Conservation (phyloP, 352 stramenopile genomes). For the Phytophthora hybrid region DNA sequence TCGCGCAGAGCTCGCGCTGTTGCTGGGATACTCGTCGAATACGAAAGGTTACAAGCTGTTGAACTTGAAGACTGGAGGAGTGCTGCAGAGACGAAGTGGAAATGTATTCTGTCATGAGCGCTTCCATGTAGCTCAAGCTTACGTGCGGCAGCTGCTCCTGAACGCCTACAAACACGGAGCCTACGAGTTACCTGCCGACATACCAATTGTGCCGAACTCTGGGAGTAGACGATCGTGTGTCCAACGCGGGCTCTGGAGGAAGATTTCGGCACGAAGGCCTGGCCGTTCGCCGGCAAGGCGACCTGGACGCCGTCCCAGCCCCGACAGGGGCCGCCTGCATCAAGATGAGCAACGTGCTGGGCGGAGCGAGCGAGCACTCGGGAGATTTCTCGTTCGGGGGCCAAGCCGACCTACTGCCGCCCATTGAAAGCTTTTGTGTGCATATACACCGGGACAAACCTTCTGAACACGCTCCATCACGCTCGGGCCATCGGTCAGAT, state of each 20-base stretch:
- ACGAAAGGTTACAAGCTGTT: too few relatives aligned
- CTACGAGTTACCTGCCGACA: slow-evolving; percentile 1
- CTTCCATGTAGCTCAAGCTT: too few relatives aligned
- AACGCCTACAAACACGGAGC: slow-evolving; percentile 8
- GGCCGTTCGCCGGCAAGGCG: slow-evolving; percentile 5
- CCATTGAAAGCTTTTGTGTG: too few relatives aligned
- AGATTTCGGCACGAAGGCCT: background rate
- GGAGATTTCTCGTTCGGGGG: slow-evolving; percentile 25
- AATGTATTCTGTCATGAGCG: too few relatives aligned
- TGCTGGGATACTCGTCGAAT: too few relatives aligned
- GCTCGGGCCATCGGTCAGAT: slow-evolving; percentile 1
- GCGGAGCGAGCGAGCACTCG: background rate
- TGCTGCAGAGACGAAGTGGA: too few relatives aligned
- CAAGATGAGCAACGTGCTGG: slow-evolving; percentile 27
- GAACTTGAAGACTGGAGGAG: too few relatives aligned
- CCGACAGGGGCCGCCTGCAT: background rate
- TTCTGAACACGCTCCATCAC: too few relatives aligned
- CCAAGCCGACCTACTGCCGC: slow-evolving; percentile 12
- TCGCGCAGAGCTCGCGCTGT: too few relatives aligned
- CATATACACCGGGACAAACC: too few relatives aligned
- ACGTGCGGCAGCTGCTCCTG: slow-evolving; percentile 7
- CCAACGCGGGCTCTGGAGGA: slow-evolving; percentile 5
- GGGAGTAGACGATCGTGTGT: too few relatives aligned
- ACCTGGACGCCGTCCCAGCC: background rate
- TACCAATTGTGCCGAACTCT: slow-evolving; percentile 14